Evolutionary conservation across 2,329 filamentous ascomycete genomes (phyloP).

Genomic region (Penicillium sp.): DNA sequence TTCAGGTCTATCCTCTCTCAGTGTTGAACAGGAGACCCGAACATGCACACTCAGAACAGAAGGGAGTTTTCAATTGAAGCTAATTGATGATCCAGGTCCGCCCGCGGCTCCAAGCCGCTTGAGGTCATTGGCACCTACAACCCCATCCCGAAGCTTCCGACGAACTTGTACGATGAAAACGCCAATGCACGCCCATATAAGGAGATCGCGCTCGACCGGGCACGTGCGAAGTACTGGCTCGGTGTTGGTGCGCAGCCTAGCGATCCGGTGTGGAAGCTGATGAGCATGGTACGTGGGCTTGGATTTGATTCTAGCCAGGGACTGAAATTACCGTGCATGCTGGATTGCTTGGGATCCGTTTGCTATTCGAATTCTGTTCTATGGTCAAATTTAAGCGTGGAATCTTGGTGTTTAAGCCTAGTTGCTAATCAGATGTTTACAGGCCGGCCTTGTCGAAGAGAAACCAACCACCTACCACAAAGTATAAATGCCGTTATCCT

Average conservation of each 20-base stretch:
- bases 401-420: neutral
- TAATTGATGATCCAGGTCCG: conserved; percentile 59
- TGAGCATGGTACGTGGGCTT: conserved; percentile 67
- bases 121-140: conserved; percentile 80
- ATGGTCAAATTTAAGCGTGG: neutral
- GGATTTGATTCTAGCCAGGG: neutral
- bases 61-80: neutral
- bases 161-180: conserved; percentile 49
- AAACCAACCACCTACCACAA: conserved; percentile 27
- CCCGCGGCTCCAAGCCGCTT: conserved; percentile 82
- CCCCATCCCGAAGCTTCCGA: conserved; percentile 56
- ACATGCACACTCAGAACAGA: neutral
- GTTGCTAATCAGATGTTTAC: conserved; percentile 5
- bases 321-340: neutral
- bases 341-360: neutral
- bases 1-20: neutral
- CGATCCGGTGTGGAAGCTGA: conserved; percentile 81
- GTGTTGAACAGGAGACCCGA: neutral
- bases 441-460: conserved; percentile 38
- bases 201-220: conserved; percentile 82
- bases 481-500: conserved; percentile 9
- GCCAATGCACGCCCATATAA: conserved; percentile 72
- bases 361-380: neutral
- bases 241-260: conserved; percentile 95
- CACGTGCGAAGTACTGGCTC: conserved; percentile 89